Base-by-base conservation (phyloP, 2,329 filamentous ascomycete genomes). In the Arthrobotrys conoides region DNA sequence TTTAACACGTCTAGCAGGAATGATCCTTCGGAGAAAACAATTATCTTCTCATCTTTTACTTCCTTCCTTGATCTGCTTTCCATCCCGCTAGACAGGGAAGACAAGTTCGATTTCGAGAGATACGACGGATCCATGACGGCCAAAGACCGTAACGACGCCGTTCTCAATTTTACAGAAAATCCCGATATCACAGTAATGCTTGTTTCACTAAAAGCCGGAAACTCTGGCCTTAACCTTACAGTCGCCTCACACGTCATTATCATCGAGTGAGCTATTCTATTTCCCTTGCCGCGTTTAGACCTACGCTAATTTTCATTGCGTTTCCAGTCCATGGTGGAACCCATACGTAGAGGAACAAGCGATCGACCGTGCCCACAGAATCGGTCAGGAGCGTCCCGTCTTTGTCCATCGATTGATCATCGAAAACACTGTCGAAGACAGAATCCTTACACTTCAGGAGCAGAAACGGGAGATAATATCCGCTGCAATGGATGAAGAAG, bases 271-370 rank as follows among this genome's bases (percentile, higher is more conserved):
- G 71, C 46, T 59, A 24, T 24, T 51, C 33, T 18, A 20, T 20
- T 30, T 27, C 41, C 16, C 22, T 24, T 27, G 14, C 30, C 22
- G 18, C 55, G 1, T 20, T 6, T 3, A 38, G 18, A 65, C 9
- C 0, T 4, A 38, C 93, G 93, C 10, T 78, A 59, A 78, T 38
- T 48, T 30, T n/a, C n/a, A 14, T 16, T n/a, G 36, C 24, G 1
- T 14, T 22, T 18, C 27, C 48, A 78, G 75, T 14, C 75, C 75
- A 41, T 78, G 75, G 75, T 78, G 75, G 75, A 97, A 97, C 80
- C 94, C 94, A 0, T 97, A 92, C 83, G 92, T 96, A 61, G 94
- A 97, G 85, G 93, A 94, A 84, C 94, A 97, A 85, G 94, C 94
- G 3, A 91, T 97, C 64, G 94, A 97, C 83, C 91, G 94, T 22